Evolutionary conservation across 164 flowering plant genomes (phyloP), one percentile per base, ranked within the genome.

Genomic region (Vitis vinifera): DNA sequence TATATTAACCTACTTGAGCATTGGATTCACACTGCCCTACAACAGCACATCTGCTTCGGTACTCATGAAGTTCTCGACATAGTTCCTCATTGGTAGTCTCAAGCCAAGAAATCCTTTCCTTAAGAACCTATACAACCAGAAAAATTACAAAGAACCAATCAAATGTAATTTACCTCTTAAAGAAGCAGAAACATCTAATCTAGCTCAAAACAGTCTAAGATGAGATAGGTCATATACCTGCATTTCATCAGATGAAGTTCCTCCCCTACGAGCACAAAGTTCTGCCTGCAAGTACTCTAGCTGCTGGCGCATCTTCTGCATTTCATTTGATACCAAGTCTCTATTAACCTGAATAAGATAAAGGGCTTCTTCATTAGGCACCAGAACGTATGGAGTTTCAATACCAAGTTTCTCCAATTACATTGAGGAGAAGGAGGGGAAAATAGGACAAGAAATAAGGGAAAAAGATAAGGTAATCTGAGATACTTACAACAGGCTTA

Each of bases 271-370:
- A n/a, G 96, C 87, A 83, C 87, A 89, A 69, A 92, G 92, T 84
- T 91, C 99, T 53, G 99, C 93, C 76, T 95, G 98, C 79, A 95
- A 79, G 70, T 69, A 87, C 73, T 88, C 87, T 53, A 95, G 84
- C 72, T 95, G 98, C 69, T 91, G 94, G 19, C 95, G 91, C 97
- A 95, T 89, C 78, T 82, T 87, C 72, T 79, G 84, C 96, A 93
- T 91, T 71, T 95, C 97, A 79, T 55, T 91, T 59, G 98, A 91
- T 57, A 87, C 79, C 55, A 92, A 85, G 82, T 92, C 97, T 84
- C 97, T 85, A 69, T 94, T 94, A n/a, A 87, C 86, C 98, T 94
- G 79, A 63, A 62, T 27, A 31, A 51, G 7, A 62, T 59, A 23
- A 23, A 23, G 27, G 27, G 27, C 27, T 23, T 23, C 27, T 23